A percentile compares a stretch with the other conserved stretches of the same genome.
Evolutionary conservation across 1,139 yeast species (phyloP).

Genomic region (Waltiozyma sp.): DNA sequence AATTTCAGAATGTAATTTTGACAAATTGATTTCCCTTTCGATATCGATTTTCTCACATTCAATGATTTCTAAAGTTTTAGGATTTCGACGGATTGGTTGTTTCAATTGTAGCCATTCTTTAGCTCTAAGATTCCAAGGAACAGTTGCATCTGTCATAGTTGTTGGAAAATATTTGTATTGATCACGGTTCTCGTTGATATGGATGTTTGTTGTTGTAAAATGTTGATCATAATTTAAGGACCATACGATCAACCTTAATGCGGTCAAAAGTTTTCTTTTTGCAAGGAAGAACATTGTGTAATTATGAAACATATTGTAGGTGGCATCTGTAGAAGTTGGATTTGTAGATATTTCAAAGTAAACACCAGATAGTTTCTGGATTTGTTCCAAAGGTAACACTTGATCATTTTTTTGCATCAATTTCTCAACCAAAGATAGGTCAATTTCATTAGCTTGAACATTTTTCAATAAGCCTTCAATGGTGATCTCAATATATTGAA

Average conservation of each 20-base stretch:
- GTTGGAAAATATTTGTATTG: conserved; percentile 6
- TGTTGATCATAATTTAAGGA: conserved; percentile 14
- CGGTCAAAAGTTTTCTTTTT: conserved; percentile 9
- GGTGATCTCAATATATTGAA: conserved; percentile 26
- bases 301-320: conserved; percentile 1
- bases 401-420: conserved; percentile 5
- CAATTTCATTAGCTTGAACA: conserved; percentile 25
- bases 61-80: not conserved
- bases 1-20: not conserved
- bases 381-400: conserved; percentile 13
- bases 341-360: conserved; percentile 8
- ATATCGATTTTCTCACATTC: conserved; percentile 4
- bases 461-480: conserved; percentile 27
- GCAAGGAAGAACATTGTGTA: conserved; percentile 13
- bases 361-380: conserved; percentile 15
- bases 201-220: conserved; percentile 8
- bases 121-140: conserved; percentile 17
- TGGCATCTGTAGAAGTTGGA: conserved; percentile 1
- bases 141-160: conserved; percentile 6
- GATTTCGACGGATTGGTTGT: conserved; percentile 7
- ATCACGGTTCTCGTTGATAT: conserved; percentile 4
- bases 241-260: conserved; percentile 17
- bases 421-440: conserved; percentile 14
- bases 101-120: conserved; percentile 13
- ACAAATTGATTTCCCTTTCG: conserved; percentile 3